A percentile compares a stretch with the other conserved stretches of the same genome.
These are phyloP conservation scores for Protea cynaroides DNA, from an alignment of 164 flowering plant species.

Conservation along the genomic window DNA sequence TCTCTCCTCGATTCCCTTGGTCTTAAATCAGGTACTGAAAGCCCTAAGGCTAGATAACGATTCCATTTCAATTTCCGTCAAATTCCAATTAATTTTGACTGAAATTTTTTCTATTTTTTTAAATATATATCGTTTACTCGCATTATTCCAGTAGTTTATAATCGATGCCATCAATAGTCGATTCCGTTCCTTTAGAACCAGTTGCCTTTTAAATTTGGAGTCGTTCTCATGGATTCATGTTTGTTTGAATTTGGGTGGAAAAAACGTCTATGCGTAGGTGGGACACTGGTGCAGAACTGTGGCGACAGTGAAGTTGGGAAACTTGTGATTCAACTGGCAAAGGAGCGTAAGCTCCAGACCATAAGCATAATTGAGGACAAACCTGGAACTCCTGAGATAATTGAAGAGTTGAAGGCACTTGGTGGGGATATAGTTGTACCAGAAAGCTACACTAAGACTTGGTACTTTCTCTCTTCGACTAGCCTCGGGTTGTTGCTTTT, in stretches of 20 bases:
- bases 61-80: no score
- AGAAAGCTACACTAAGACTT: constrained; percentile 31
- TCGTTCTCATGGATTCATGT: neutral
- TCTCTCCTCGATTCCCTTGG: constrained; percentile 16
- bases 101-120: no score
- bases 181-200: neutral
- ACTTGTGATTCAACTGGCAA: constrained; percentile 25
- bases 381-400: constrained; percentile 24
- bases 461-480: constrained; percentile 13
- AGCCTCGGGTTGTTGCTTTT: no score
- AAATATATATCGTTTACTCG: neutral
- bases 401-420: constrained; percentile 30
- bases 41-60: no score
- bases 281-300: constrained; percentile 25
- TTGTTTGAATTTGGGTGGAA: neutral
- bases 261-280: constrained; percentile 15
- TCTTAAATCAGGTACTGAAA: constrained; percentile 13
- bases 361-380: constrained; percentile 30
- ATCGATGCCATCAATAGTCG: neutral
- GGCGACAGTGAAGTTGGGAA: constrained; percentile 32
- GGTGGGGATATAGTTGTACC: constrained; percentile 31
- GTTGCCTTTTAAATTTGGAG: neutral
- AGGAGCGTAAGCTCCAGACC: constrained; percentile 24
- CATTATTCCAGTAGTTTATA: neutral
- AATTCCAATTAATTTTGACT: no score